Percentiles rank a stretch among this genome's conserved stretches.
These are phyloP conservation scores for Diplodia seriata DNA, from an alignment of 2,329 filamentous ascomycete species.

Conservation along the genomic window DNA sequence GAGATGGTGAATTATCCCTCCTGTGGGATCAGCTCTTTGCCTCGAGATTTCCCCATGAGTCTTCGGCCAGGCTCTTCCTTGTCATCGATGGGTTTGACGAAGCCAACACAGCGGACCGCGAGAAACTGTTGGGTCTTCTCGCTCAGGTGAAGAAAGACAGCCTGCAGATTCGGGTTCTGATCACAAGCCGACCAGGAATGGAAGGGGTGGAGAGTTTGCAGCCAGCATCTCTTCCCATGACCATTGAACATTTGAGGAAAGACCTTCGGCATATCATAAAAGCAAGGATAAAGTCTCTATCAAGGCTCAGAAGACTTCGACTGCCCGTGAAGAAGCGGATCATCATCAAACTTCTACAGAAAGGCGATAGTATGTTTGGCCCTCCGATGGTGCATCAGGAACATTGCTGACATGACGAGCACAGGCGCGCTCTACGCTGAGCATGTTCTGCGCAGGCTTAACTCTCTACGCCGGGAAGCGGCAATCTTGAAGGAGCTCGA, in stretches of 20 bases:
- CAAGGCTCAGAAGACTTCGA: slow-evolving; percentile 40
- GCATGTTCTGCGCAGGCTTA: slow-evolving; percentile 44
- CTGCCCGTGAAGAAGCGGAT: slow-evolving; percentile 42
- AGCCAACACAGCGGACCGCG: slow-evolving; percentile 34
- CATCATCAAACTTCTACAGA: slow-evolving; percentile 40
- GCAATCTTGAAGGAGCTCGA: slow-evolving; percentile 43
- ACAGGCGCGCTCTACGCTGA: slow-evolving; percentile 49
- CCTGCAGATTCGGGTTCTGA: slow-evolving; percentile 39
- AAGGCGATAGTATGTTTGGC: slow-evolving; percentile 43
- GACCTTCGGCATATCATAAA: slow-evolving; percentile 43
- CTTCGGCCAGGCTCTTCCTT: slow-evolving; percentile 39
- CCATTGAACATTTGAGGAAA: slow-evolving; percentile 40
- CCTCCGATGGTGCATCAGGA: neutral
- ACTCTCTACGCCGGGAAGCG: slow-evolving; percentile 45
- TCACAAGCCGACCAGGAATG: slow-evolving; percentile 38
- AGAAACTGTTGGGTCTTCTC: slow-evolving; percentile 37
- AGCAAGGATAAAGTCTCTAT: slow-evolving; percentile 40
- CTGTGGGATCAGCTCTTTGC: slow-evolving; percentile 38
- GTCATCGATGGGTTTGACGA: slow-evolving; percentile 48
- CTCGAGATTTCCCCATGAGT: slow-evolving; percentile 36
- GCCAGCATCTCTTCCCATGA: slow-evolving; percentile 35
- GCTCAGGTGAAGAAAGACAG: slow-evolving; percentile 38
- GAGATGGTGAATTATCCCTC: slow-evolving; percentile 36
- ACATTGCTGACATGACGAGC: slow-evolving; percentile 2
- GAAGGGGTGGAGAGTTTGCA: slow-evolving; percentile 31